Evolutionary conservation across 139 green algal genomes (phyloP).

Genomic region (Coccomyxa sp.): DNA sequence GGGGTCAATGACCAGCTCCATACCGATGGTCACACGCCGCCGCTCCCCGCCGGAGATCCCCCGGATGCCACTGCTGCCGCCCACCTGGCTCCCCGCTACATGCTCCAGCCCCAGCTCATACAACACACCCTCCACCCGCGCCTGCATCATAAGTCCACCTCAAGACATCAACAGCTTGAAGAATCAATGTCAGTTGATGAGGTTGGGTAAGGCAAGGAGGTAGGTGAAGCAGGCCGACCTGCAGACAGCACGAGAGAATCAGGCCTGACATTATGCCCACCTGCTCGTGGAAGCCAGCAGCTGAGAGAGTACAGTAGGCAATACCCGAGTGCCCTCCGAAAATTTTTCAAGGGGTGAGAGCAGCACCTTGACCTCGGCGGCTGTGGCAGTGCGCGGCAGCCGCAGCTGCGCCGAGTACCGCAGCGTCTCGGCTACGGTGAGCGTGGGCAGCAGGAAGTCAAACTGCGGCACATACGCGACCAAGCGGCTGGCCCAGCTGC

Average conservation of each 20-base stretch:
- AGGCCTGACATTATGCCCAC: no score
- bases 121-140: constrained; percentile 28
- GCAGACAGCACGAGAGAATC: no score
- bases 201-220: no score
- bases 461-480: constrained; percentile 72
- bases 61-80: constrained; percentile 26
- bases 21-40: constrained; percentile 62
- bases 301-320: no score
- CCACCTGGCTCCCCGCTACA: constrained; percentile 36
- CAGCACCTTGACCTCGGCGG: constrained; percentile 13
- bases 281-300: no score
- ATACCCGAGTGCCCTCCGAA: no score
- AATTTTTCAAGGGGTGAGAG: no score
- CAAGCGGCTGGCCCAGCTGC: constrained; percentile 9
- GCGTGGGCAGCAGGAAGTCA: constrained; percentile 56
- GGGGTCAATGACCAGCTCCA: constrained; percentile 68
- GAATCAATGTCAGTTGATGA: no score
- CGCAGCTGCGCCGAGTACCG: constrained; percentile 54
- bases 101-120: constrained; percentile 34
- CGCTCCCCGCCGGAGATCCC: constrained; percentile 62
- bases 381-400: constrained; percentile 17
- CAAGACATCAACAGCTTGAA: no score
- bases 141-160: constrained; percentile 4
- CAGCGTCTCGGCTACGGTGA: constrained; percentile 72
- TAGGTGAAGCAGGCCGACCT: no score